Evolutionary conservation across 805 yeast genomes (phyloP).

Genomic region (Debaryomyces castellii): DNA sequence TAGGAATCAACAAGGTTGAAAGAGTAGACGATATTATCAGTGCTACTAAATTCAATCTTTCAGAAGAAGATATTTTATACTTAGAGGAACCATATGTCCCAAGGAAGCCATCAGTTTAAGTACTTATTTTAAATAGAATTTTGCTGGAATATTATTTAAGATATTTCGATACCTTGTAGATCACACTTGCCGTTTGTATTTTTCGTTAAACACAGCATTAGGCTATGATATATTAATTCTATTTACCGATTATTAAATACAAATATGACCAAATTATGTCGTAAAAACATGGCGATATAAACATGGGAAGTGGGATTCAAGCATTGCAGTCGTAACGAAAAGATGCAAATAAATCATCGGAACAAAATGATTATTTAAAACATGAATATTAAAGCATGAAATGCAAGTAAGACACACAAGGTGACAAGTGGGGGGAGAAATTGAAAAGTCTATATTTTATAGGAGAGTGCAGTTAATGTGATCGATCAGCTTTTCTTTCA

Average conservation of each 20-base stretch:
- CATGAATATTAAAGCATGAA: not conserved
- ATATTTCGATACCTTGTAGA: not conserved
- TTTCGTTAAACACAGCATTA: not conserved
- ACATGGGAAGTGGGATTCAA: not conserved
- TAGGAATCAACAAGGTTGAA: constrained; percentile 15
- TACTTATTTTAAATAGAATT: too few species aligned
- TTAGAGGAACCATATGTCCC: constrained; percentile 31
- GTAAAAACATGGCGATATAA: not conserved
- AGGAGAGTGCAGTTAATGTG: not conserved
- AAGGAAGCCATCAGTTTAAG: too few species aligned
- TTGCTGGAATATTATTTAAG: not conserved
- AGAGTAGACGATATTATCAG: constrained; percentile 17
- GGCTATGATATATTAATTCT: not conserved
- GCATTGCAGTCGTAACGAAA: not conserved
- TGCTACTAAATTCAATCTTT: constrained; percentile 11
- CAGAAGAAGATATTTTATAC: constrained; percentile 33
- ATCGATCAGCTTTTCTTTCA: not conserved
- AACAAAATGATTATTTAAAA: not conserved
- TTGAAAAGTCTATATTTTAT: not conserved
- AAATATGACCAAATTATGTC: constrained; percentile 1
- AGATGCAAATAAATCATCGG: not conserved
- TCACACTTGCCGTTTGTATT: too few species aligned
- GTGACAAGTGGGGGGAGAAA: not conserved
- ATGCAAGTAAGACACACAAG: not conserved
- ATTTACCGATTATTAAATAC: not conserved